These are phyloP conservation scores for Tricholoma bakamatsutake DNA, from an alignment of 768 basidiomycete species.

Conservation along the genomic window DNA sequence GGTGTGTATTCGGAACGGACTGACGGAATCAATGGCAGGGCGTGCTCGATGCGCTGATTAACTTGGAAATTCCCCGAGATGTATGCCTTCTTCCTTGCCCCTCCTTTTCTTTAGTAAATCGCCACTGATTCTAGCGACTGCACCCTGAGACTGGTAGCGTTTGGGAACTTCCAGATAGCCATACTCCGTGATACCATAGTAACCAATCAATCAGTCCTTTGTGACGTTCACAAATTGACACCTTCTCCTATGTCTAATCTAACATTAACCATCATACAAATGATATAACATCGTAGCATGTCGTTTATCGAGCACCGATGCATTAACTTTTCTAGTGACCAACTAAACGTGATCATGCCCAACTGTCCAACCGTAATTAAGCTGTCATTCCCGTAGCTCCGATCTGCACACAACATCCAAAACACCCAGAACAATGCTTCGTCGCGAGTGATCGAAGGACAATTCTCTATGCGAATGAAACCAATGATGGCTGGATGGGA, in stretches of 20 bases:
- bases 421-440: conserved; percentile 33
- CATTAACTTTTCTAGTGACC: background rate
- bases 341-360: no score
- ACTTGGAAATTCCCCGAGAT: conserved; percentile 40
- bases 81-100: conserved; percentile 31
- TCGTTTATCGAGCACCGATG: background rate
- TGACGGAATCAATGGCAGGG: conserved; percentile 26
- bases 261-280: background rate
- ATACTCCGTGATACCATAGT: background rate
- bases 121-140: conserved; percentile 31
- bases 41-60: conserved; percentile 50
- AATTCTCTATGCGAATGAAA: conserved; percentile 38
- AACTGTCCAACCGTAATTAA: background rate
- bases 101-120: background rate
- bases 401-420: conserved; percentile 13
- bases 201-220: background rate
- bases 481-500: conserved; percentile 29
- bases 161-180: conserved; percentile 35
- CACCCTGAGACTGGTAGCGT: conserved; percentile 53
- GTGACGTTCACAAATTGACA: background rate
- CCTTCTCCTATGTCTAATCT: background rate
- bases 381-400: background rate
- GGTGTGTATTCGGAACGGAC: conserved; percentile 1
- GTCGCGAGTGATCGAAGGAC: conserved; percentile 30
- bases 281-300: no score